A percentile compares a stretch with the other conserved stretches of the same genome.
These are phyloP conservation scores for Paxillus ammoniavirescens DNA, from an alignment of 768 basidiomycete species.

Conservation along the genomic window DNA sequence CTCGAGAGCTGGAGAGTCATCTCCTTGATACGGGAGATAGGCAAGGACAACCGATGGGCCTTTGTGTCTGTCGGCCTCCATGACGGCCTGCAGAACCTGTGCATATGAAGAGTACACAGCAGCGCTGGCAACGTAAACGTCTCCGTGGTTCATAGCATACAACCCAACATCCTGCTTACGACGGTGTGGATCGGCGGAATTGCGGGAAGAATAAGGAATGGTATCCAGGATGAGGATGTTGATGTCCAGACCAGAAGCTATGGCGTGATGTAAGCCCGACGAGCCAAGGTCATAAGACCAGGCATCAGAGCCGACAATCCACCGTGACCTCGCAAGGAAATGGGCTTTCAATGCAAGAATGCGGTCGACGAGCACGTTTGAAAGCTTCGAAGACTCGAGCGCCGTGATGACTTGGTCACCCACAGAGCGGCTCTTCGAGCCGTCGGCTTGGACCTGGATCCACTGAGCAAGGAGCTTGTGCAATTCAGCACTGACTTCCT, in stretches of 20 bases:
- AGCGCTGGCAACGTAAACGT: conserved; percentile 93
- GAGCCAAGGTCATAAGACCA: conserved; percentile 98
- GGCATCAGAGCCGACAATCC: conserved; percentile 98
- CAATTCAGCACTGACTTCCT: conserved; percentile 48
- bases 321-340: conserved; percentile 71
- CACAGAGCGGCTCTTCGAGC: conserved; percentile 53
- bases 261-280: conserved; percentile 92
- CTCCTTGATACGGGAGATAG: conserved; percentile 85
- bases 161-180: conserved; percentile 96
- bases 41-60: conserved; percentile 93
- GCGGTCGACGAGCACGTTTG: conserved; percentile 47
- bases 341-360: conserved; percentile 60
- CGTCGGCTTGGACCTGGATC: conserved; percentile 75
- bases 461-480: conserved; percentile 78
- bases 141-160: conserved; percentile 98
- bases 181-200: conserved; percentile 63
- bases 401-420: conserved; percentile 55
- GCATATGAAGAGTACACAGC: conserved; percentile 96
- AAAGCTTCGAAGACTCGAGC: conserved; percentile 41
- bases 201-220: conserved; percentile 80
- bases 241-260: conserved; percentile 87
- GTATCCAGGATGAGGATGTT: conserved; percentile 97
- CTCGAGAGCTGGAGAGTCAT: conserved; percentile 77
- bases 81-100: conserved; percentile 87
- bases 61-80: conserved; percentile 86